Evolutionary conservation across 2,329 filamentous ascomycete species (phyloP), one percentile per base, ranked within the genome.

Genomic region (Aspergillus floridensis): DNA sequence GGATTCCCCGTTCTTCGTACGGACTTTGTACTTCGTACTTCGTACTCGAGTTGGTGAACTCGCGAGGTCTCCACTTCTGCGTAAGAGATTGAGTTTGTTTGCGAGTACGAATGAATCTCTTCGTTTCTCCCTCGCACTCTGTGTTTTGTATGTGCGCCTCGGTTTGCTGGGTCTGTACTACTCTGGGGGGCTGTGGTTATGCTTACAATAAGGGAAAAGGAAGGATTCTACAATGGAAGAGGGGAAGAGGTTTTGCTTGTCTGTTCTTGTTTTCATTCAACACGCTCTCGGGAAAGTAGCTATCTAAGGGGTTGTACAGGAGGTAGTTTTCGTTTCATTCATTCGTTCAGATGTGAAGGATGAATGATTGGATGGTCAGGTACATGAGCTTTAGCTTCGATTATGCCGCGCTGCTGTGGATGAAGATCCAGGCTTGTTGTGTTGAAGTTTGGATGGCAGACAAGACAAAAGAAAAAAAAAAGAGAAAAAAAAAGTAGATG

Each of bases 231-330:
- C 21, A 16, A 14, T 38, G 29, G 29, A 7, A 22, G n/a, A 19
- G 2, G 21, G n/a, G 12, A 2, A 10, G 16, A 14, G 29, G 31
- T 11, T 49, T 5, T 49, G 24, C 21, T 56, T 14, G 26, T 32
- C 31, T 49, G 38, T 21, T 55, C 26, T 53, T 55, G 41, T 21
- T 55, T 56, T 49, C 32, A 55, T 41, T 53, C 14, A 19, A 35
- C 7, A 24, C n/a, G 35, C 31, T 29, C 5, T 7, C n/a, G 50
- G 14, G 10, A 8, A 22, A 44, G 11, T 35, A 16, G 32, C 32
- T 35, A 35, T 2, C 32, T 35, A 35, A 4, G 2, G 32, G 14
- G 32, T 4, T 35, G 14, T 35, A 35, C 32, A 35, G 32, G 32
- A 16, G 32, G 16, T 35, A 35, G 12, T 10, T 2, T 29, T 8